Evolutionary conservation across 2,329 filamentous ascomycete genomes (phyloP), one percentile per base, ranked within the genome.

Genomic region (Chalaropsis ovoidea): DNA sequence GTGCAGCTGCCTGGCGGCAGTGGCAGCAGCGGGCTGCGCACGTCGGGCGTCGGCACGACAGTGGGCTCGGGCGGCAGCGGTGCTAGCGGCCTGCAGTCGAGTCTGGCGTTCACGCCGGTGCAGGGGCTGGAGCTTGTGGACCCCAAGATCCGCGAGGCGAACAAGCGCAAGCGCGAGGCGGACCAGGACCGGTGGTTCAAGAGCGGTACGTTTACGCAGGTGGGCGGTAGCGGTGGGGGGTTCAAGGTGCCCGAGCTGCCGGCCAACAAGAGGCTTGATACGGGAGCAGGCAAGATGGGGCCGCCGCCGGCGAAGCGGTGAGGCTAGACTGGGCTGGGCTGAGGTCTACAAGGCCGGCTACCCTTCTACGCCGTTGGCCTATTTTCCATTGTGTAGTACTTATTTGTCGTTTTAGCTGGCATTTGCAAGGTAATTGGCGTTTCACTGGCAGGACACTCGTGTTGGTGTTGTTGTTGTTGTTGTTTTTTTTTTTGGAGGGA

Each of bases 131-230:
- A 99, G 77, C 82, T 99, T 13, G 92, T 97, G 6, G 93, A 97
- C 74, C 94, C 94, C 24, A 96, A 94, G 78, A 84, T 89, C 66
- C 86, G 91, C 70, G 89, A 90, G 7, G 91, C 96, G 77, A 82
- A 95, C 74, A 91, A 83, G 73, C 83, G 90, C 71, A 97, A 97
- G 79, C 81, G 91, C 69, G 95, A 96, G 74, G 92, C 90, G 0
- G 94, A 97, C 69, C 90, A 96, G 73, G 93, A 97, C 73, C 81
- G 90, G 45, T 99, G 91, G 87, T 99, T 99, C 79, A 95, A 94
- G 76, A 89, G 90, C 60, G 94, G 94, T n/a, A 92, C 90, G 0
- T 99, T 99, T 73, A 96, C 94, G 8, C 92, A 96, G 74, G 83
- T 95, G 65, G 85, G 85, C 10, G 77, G 78, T 15, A 74, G 76